phyloP scores from a whole-genome alignment of 306 rosid genomes.

The Glycyrrhiza uralensis region DNA sequence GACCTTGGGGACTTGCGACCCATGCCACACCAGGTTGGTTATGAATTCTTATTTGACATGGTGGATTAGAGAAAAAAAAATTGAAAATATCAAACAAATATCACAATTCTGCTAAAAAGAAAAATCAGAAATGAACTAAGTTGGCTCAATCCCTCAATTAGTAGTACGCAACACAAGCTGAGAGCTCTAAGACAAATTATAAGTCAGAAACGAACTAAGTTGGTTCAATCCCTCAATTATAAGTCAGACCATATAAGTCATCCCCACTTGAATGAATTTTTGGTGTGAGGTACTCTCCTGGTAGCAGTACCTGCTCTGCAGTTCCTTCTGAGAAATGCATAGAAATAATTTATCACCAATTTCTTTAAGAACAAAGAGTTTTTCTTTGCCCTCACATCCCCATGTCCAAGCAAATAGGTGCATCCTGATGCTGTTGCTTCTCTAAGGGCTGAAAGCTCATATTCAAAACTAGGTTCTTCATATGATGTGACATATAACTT shows the following conservation, averaged over 20 bases:
- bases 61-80: neutral
- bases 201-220: neutral
- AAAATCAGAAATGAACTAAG: neutral
- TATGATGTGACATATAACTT: conserved; percentile 47
- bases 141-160: neutral
- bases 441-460: conserved; percentile 66
- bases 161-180: neutral
- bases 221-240: neutral
- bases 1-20: too few species aligned
- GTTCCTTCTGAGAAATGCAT: conserved; percentile 72
- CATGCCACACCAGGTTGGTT: too few species aligned
- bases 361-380: conserved; percentile 68
- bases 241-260: conserved; percentile 45
- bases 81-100: too few species aligned
- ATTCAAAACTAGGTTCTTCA: conserved; percentile 62
- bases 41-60: neutral
- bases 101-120: neutral
- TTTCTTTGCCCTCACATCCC: conserved; percentile 71
- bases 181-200: neutral
- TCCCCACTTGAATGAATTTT: conserved; percentile 65
- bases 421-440: conserved; percentile 79
- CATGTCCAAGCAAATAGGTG: conserved; percentile 68
- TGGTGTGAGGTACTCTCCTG: conserved; percentile 75
- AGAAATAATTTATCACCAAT: conserved; percentile 67
- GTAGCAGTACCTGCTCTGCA: conserved; percentile 76